Base-by-base conservation (phyloP, 352 stramenopile species). In the Phytopythium sindhum region DNA sequence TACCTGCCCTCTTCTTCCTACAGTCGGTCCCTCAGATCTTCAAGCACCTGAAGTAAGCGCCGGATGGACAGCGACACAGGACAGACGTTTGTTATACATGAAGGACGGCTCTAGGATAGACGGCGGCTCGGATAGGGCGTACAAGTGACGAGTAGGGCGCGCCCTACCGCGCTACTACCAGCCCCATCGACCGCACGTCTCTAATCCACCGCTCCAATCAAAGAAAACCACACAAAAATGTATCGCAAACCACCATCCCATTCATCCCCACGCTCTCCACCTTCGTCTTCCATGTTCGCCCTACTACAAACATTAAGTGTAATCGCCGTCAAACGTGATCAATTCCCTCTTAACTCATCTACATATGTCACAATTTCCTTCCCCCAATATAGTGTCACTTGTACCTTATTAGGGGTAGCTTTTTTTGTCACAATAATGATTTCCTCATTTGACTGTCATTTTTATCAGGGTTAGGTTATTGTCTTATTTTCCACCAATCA, bases 11-110 rank as follows among this genome's bases (percentile, higher is more conserved):
- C n/a, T n/a, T n/a, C n/a, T n/a, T n/a, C n/a, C 28, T 24, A 42
- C 63, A 92, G 84, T 90, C 86, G 61, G 93, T 96, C 45, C 95
- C 95, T 33, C 91, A 98, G 80, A 93, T 98, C 73, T 97, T 98
- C 77, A 97, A 97, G 75, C 89, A 96, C 75, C 73, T 97, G 69
- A 97, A 97, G 80, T 97, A 96, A 78, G n/a, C 9, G 7, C 12
- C 21, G 53, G 7, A n/a, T 19, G 19, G 29, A 44, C 6, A 23
- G 28, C 28, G 15, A 48, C 17, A n/a, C 39, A 9, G 39, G n/a
- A 45, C 12, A 45, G 39, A 19, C 39, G 39, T 45, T n/a, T n/a
- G n/a, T n/a, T n/a, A n/a, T n/a, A n/a, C n/a, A n/a, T n/a, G n/a
- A n/a, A n/a, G n/a, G n/a, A n/a, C n/a, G n/a, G n/a, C n/a, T n/a